Percentiles rank a stretch among this genome's conserved stretches.
Evolutionary conservation across 2,329 filamentous ascomycete species (phyloP).

Genomic region (Verticillium alfalfae): DNA sequence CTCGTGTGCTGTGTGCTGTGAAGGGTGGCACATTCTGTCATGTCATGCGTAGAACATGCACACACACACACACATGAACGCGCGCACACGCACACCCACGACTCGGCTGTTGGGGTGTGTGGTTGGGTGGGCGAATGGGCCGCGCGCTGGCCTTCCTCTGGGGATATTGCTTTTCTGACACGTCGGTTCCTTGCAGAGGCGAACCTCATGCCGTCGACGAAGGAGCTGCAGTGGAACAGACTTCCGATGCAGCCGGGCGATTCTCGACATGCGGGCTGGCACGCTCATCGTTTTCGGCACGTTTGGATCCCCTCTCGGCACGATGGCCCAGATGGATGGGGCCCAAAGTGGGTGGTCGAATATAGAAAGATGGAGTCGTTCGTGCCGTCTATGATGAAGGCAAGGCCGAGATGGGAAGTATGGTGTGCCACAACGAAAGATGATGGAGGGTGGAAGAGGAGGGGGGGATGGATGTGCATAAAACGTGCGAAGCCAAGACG

Average conservation of each 20-base stretch:
- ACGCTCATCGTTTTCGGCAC: background rate
- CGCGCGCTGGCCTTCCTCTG: background rate
- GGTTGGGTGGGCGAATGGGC: background rate
- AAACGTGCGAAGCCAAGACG: background rate
- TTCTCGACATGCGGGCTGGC: slow-evolving; percentile 2
- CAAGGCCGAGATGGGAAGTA: too few relatives aligned
- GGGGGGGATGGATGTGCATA: background rate
- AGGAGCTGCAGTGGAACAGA: background rate
- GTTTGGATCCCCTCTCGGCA: background rate
- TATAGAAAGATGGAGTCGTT: background rate
- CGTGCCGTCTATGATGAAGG: background rate
- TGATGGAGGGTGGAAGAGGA: background rate
- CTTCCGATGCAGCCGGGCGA: slow-evolving; percentile 1
- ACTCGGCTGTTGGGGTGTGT: background rate
- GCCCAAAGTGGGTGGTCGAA: background rate
- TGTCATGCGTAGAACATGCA: background rate
- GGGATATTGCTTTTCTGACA: background rate
- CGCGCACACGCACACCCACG: background rate
- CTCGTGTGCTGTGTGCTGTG: background rate
- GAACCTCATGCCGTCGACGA: background rate
- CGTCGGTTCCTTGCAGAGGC: slow-evolving; percentile 1
- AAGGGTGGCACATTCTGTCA: background rate
- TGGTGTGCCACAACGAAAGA: background rate
- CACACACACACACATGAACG: background rate
- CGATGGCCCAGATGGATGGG: background rate